Conservation (phyloP, 1,284 basidiomycete genomes). For the Paramarasmius palmivorus region DNA sequence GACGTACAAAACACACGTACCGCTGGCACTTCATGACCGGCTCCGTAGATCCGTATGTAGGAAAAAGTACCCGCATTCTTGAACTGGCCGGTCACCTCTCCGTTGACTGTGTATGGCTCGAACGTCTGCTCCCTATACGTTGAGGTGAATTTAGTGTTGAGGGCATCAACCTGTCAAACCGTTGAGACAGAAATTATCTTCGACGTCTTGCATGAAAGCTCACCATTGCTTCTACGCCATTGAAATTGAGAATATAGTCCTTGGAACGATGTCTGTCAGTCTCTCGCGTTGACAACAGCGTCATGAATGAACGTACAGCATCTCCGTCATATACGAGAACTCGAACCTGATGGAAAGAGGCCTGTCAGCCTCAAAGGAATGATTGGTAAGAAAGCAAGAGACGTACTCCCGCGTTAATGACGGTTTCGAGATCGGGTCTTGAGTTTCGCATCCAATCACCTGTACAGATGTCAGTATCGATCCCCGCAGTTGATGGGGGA, state of each 20-base stretch:
- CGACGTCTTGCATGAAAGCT: conserved; percentile 8
- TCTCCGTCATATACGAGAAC: conserved; percentile 57
- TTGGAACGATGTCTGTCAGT: conserved; percentile 14
- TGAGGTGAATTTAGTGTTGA: conserved; percentile 40
- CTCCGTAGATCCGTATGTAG: conserved; percentile 55
- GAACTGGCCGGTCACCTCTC: conserved; percentile 48
- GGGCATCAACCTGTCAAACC: conserved; percentile 37
- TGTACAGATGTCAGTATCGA: too few species aligned
- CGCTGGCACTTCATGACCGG: conserved; percentile 53
- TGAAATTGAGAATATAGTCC: conserved; percentile 62
- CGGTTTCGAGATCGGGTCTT: conserved; percentile 51
- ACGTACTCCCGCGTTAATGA: conserved; percentile 60
- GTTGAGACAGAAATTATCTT: background rate
- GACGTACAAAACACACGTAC: conserved; percentile 16
- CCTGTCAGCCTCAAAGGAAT: background rate
- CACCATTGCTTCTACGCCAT: conserved; percentile 65
- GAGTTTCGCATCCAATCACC: conserved; percentile 70
- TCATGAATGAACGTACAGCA: conserved; percentile 37
- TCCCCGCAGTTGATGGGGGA: too few species aligned
- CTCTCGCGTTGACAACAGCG: background rate
- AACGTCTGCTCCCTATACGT: conserved; percentile 41
- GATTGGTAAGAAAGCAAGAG: background rate
- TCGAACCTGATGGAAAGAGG: conserved; percentile 27
- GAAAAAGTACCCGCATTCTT: conserved; percentile 66
- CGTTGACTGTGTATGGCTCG: conserved; percentile 49